Evolutionary conservation across 2,329 filamentous ascomycete genomes (phyloP).

Genomic region (Xylaria sp.): DNA sequence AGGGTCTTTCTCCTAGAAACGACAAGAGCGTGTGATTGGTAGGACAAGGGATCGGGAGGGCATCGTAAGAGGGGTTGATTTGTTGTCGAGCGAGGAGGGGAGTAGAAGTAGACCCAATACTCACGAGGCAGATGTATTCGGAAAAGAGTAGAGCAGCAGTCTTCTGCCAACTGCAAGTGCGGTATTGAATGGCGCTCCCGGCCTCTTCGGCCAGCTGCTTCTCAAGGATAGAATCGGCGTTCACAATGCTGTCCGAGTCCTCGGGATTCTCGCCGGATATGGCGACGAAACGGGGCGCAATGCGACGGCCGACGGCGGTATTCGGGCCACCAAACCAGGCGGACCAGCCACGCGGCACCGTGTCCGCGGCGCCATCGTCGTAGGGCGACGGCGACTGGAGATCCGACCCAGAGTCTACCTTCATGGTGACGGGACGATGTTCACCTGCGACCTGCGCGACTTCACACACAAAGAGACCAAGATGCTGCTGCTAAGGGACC

Average conservation of each 20-base stretch:
- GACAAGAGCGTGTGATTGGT: background rate
- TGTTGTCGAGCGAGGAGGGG: no score
- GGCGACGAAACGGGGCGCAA: slow-evolving; percentile 55
- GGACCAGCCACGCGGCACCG: slow-evolving; percentile 48
- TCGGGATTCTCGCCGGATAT: slow-evolving; percentile 35
- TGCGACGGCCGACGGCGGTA: slow-evolving; percentile 63
- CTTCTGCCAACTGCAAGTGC: slow-evolving; percentile 96
- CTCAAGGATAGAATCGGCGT: slow-evolving; percentile 60
- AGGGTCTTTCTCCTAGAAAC: no score
- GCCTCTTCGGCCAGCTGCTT: slow-evolving; percentile 81
- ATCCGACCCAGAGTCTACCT: slow-evolving; percentile 42
- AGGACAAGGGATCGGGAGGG: background rate
- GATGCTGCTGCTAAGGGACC: no score
- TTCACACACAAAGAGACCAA: no score
- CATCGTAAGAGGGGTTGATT: no score
- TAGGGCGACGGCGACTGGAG: slow-evolving; percentile 38
- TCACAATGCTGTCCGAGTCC: slow-evolving; percentile 58
- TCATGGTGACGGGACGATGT: slow-evolving; percentile 29
- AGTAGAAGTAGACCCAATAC: slow-evolving; percentile 25
- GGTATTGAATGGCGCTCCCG: slow-evolving; percentile 85
- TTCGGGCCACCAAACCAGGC: slow-evolving; percentile 54
- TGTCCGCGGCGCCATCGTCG: slow-evolving; percentile 64
- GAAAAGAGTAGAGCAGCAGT: slow-evolving; percentile 91
- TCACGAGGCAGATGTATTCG: slow-evolving; percentile 87
- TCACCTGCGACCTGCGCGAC: background rate